Evolutionary conservation across 2,329 filamentous ascomycete species (phyloP).

Genomic region (Monilinia polystroma): DNA sequence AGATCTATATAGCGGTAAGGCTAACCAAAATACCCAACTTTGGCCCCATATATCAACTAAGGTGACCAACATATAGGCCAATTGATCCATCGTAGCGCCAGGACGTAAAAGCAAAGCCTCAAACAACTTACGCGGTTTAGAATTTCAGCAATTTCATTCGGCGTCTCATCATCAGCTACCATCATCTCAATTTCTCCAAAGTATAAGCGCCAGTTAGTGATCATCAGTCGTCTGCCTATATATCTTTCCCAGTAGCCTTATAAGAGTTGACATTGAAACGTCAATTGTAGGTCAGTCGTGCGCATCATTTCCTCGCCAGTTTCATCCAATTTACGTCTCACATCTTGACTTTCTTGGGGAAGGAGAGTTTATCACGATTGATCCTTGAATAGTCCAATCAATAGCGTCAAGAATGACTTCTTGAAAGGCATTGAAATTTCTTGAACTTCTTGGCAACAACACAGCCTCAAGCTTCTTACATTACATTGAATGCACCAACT

Average conservation of each 20-base stretch:
- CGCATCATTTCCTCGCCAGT: background rate
- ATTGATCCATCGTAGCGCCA: background rate
- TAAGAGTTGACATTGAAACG: background rate
- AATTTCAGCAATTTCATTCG: background rate
- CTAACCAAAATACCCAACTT: background rate
- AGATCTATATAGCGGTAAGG: background rate
- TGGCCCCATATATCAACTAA: constrained; percentile 1
- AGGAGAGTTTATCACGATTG: background rate
- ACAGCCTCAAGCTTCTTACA: constrained; percentile 10
- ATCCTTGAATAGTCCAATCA: constrained; percentile 1
- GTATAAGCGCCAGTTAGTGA: background rate
- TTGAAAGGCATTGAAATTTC: background rate
- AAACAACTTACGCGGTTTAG: background rate
- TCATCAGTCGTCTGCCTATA: no score
- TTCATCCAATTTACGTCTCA: background rate
- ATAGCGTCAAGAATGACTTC: background rate
- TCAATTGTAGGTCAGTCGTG: background rate
- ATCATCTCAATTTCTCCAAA: background rate
- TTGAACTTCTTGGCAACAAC: constrained; percentile 4
- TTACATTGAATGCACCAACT: background rate
- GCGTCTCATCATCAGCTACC: background rate
- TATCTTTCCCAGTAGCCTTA: background rate
- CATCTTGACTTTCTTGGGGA: background rate
- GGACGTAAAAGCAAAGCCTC: background rate
- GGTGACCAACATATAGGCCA: background rate